Percentiles rank a stretch among this genome's conserved stretches.
These are phyloP conservation scores for Mortierella sp. DNA, from an alignment of 371 early-diverging fungal species.

Conservation along the genomic window DNA sequence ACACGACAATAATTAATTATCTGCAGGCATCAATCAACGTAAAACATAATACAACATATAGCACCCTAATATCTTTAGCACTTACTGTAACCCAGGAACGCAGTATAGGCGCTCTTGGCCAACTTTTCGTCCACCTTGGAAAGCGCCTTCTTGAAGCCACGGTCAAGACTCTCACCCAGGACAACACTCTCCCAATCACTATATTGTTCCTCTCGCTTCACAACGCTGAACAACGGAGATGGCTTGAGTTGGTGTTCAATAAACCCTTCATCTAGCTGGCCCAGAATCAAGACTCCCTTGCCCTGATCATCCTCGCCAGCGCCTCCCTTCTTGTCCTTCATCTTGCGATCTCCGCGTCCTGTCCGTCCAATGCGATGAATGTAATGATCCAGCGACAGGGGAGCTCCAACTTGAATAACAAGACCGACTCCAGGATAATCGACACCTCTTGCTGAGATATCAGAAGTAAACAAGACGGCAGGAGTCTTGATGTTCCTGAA, in stretches of 20 bases:
- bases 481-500: conserved; percentile 69
- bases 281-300: conserved; percentile 47
- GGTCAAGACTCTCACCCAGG: conserved; percentile 53
- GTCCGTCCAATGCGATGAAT: conserved; percentile 99
- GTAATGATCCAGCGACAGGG: conserved; percentile 91
- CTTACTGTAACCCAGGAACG: conserved; percentile 57
- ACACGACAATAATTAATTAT: conserved; percentile 63
- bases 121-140: conserved; percentile 50
- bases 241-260: conserved; percentile 45
- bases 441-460: conserved; percentile 99
- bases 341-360: conserved; percentile 96
- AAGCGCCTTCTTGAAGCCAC: conserved; percentile 44
- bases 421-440: conserved; percentile 98
- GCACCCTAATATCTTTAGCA: not conserved
- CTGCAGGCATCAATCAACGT: conserved; percentile 37
- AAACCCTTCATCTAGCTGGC: conserved; percentile 51
- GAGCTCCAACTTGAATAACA: conserved; percentile 97
- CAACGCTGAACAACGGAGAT: conserved; percentile 45
- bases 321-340: conserved; percentile 45
- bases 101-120: conserved; percentile 54
- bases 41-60: conserved; percentile 10
- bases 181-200: conserved; percentile 57
- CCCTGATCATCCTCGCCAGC: conserved; percentile 20
- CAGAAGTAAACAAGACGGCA: conserved; percentile 95
- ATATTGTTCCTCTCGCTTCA: conserved; percentile 49